These are phyloP conservation scores for Pythium pectinolyticum DNA, from an alignment of 352 stramenopile species.

Conservation along the genomic window DNA sequence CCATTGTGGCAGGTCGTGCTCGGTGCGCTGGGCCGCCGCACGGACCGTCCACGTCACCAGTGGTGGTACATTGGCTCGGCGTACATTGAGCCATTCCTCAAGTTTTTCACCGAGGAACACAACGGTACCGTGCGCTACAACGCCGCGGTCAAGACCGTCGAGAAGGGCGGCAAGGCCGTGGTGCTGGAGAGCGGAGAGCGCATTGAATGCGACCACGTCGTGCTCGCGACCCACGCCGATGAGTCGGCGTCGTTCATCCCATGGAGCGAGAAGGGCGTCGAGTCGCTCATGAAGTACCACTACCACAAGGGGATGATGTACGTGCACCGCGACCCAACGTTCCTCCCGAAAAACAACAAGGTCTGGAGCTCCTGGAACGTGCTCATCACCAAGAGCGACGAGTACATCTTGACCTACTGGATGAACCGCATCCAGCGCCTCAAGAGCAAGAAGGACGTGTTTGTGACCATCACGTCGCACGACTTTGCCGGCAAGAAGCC, in stretches of 20 bases:
- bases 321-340: slow-evolving; percentile 74
- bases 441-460: slow-evolving; percentile 84
- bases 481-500: slow-evolving; percentile 70
- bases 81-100: slow-evolving; percentile 85
- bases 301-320: slow-evolving; percentile 91
- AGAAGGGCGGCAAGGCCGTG: slow-evolving; percentile 81
- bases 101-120: slow-evolving; percentile 81
- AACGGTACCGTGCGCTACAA: slow-evolving; percentile 82
- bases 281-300: slow-evolving; percentile 76
- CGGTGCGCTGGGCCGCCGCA: slow-evolving; percentile 64
- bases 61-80: slow-evolving; percentile 86
- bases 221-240: slow-evolving; percentile 81
- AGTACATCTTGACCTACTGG: slow-evolving; percentile 89
- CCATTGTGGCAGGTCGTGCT: slow-evolving; percentile 84
- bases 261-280: slow-evolving; percentile 65
- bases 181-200: slow-evolving; percentile 64
- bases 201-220: slow-evolving; percentile 84
- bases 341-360: slow-evolving; percentile 74
- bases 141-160: slow-evolving; percentile 56
- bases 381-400: slow-evolving; percentile 77
- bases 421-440: slow-evolving; percentile 89
- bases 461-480: slow-evolving; percentile 83
- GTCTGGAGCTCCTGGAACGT: slow-evolving; percentile 88
- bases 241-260: slow-evolving; percentile 71
- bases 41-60: slow-evolving; percentile 78